Conservation (phyloP, 2,329 filamentous ascomycete species). For the Diaporthe amygdali region DNA sequence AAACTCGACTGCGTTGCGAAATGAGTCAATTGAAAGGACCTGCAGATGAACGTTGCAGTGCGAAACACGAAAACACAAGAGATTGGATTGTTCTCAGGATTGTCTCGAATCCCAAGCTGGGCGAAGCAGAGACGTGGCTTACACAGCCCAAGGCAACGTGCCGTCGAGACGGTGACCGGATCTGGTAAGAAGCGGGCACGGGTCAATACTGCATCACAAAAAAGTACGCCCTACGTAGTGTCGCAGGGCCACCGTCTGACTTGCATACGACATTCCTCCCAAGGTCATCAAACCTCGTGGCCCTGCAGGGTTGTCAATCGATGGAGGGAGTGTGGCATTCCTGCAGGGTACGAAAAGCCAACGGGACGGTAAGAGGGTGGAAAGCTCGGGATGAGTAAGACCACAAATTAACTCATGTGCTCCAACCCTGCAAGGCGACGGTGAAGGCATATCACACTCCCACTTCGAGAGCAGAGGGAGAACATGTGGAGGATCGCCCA, state of each 20-base stretch:
- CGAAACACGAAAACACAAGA: neutral
- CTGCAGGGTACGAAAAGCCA: neutral
- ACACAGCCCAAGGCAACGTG: slow-evolving; percentile 8
- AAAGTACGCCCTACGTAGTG: neutral
- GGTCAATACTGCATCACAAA: neutral
- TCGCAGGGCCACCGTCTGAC: neutral
- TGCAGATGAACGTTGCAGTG: neutral
- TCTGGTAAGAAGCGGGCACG: neutral
- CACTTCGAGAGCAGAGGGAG: too few species aligned
- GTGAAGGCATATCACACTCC: neutral
- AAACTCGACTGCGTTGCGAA: neutral
- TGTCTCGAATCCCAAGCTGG: neutral
- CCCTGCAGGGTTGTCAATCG: neutral
- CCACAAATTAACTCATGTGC: neutral
- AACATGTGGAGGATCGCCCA: neutral
- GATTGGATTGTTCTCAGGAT: neutral
- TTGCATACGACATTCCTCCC: neutral
- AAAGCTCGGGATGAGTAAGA: slow-evolving; percentile 3
- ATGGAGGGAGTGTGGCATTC: neutral
- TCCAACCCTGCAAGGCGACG: neutral
- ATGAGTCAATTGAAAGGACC: neutral
- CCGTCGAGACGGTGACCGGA: neutral
- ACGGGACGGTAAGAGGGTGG: neutral
- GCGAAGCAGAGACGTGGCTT: slow-evolving; percentile 1
- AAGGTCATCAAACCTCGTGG: neutral